Evolutionary conservation across 805 yeast species (phyloP).

Genomic region (Lachancea waltii): DNA sequence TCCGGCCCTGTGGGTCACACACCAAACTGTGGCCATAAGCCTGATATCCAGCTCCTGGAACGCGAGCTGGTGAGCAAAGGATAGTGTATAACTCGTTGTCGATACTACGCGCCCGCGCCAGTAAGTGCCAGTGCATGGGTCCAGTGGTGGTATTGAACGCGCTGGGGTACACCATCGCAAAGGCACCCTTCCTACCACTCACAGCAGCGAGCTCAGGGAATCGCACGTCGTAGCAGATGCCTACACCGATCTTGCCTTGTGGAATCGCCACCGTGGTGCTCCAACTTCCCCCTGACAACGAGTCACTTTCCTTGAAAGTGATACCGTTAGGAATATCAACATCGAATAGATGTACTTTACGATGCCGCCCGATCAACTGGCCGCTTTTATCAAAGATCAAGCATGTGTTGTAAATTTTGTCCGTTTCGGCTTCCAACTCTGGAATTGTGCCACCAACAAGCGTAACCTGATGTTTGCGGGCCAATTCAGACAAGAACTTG

Average conservation of each 20-base stretch:
- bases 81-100: conserved; percentile 70
- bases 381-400: conserved; percentile 69
- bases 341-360: conserved; percentile 88
- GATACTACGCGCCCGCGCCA: conserved; percentile 67
- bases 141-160: conserved; percentile 84
- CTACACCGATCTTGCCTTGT: conserved; percentile 59
- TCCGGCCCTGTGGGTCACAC: conserved; percentile 55
- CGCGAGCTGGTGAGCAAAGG: conserved; percentile 85
- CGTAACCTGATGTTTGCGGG: conserved; percentile 54
- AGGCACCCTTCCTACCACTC: conserved; percentile 61
- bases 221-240: conserved; percentile 77
- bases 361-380: conserved; percentile 73
- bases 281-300: conserved; percentile 71
- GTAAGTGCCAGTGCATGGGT: conserved; percentile 74
- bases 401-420: conserved; percentile 64
- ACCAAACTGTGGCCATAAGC: conserved; percentile 64
- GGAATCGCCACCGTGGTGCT: conserved; percentile 52
- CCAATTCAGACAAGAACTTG: conserved; percentile 52
- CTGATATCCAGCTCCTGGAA: conserved; percentile 49
- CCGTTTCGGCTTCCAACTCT: conserved; percentile 53
- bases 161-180: conserved; percentile 76
- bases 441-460: conserved; percentile 93
- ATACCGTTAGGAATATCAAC: conserved; percentile 89
- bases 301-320: conserved; percentile 73
- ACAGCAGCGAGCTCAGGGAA: conserved; percentile 72